A percentile compares a stretch with the other conserved stretches of the same genome.
phyloP scores from a whole-genome alignment of 495 filamentous ascomycete genomes.

The Penicillium bovifimosum region DNA sequence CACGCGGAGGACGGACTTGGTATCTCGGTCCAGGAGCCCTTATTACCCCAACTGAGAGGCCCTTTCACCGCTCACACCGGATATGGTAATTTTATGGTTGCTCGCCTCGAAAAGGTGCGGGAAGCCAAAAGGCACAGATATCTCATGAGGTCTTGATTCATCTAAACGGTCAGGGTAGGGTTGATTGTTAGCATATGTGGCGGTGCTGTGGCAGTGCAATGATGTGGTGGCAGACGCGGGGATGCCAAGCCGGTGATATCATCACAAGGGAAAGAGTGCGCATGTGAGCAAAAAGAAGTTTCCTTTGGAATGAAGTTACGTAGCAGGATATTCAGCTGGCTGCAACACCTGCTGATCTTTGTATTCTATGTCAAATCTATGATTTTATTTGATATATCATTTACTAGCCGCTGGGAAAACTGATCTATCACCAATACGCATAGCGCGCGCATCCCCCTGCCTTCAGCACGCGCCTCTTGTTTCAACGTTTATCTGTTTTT shows the following conservation, averaged over 20 bases:
- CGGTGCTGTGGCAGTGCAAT: not conserved
- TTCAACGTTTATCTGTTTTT: slow-evolving; percentile 1
- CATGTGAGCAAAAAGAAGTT: slow-evolving; percentile 3
- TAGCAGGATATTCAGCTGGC: not conserved
- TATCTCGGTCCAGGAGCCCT: too few species aligned
- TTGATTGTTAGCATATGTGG: too few species aligned
- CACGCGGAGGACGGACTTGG: too few species aligned
- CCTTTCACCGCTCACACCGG: too few species aligned
- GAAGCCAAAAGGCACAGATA: too few species aligned
- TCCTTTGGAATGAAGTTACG: not conserved
- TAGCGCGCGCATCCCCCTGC: slow-evolving; percentile 4
- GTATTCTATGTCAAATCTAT: too few species aligned
- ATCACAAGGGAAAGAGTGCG: slow-evolving; percentile 7
- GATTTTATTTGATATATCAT: not conserved
- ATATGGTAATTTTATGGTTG: too few species aligned
- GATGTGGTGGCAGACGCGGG: slow-evolving; percentile 11
- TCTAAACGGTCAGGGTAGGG: too few species aligned
- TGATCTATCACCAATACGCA: slow-evolving; percentile 3
- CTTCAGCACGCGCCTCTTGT: slow-evolving; percentile 1
- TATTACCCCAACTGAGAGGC: too few species aligned
- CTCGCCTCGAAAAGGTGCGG: too few species aligned
- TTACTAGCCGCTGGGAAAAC: not conserved
- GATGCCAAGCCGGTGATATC: slow-evolving; percentile 24
- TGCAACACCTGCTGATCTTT: not conserved
- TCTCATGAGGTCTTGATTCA: too few species aligned